Conservation (phyloP, 2,329 filamentous ascomycete genomes). For the Graphilbum ipis-grandicollis region DNA sequence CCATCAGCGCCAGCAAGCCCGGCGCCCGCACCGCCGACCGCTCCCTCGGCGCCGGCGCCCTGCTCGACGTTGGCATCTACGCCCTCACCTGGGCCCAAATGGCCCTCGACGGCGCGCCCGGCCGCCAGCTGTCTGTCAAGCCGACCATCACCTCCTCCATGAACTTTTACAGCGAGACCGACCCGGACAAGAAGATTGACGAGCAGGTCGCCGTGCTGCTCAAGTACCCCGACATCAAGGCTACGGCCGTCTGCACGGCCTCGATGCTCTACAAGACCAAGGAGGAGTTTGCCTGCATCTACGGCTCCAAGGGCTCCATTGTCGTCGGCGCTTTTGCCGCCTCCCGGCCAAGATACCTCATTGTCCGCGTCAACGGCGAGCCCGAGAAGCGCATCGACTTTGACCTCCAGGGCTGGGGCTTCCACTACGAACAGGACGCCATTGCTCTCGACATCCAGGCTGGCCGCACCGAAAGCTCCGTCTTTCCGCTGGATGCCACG, state of each 20-base stretch:
- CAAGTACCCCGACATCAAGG: conserved; percentile 17
- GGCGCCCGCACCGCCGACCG: conserved; percentile 18
- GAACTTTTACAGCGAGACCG: conserved; percentile 1
- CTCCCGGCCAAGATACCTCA: conserved; percentile 18
- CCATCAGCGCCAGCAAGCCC: conserved; percentile 14
- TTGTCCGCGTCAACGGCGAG: conserved; percentile 8
- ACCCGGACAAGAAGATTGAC: conserved; percentile 14
- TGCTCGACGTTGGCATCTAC: conserved; percentile 28
- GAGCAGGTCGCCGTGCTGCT: conserved; percentile 20
- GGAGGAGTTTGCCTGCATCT: conserved; percentile 17
- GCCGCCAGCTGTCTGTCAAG: conserved; percentile 17
- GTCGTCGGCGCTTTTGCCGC: conserved; percentile 17
- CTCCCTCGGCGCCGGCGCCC: conserved; percentile 21
- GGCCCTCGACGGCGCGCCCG: conserved; percentile 15
- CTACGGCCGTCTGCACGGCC: conserved; percentile 23
- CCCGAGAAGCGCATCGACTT: conserved; percentile 14
- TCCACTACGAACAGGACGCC: conserved; percentile 26
- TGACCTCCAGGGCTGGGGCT: conserved; percentile 18
- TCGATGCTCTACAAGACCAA: conserved; percentile 14
- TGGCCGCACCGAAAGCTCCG: conserved; percentile 18
- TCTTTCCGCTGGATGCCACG: conserved; percentile 27
- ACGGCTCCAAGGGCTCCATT: conserved; percentile 20
- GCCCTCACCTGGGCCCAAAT: conserved; percentile 21
- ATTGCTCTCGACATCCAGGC: conserved; percentile 21
- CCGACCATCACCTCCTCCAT: conserved; percentile 16